phyloP scores from a whole-genome alignment of 768 basidiomycete species.

The Pleurotus cornucopiae region DNA sequence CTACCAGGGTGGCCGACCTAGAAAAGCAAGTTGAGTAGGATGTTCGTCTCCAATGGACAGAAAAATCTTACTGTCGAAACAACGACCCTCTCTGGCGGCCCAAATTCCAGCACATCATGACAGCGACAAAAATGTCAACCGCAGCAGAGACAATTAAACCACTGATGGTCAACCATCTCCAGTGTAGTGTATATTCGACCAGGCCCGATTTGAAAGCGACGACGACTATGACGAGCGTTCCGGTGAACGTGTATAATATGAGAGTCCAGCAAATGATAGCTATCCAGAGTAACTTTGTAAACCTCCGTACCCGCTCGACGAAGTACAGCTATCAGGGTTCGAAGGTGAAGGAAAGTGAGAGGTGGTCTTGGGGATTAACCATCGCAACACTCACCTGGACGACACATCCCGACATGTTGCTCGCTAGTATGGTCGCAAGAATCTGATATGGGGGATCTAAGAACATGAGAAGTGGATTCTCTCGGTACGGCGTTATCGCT shows the following conservation, averaged over 20 bases:
- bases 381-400: neutral
- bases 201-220: constrained; percentile 15
- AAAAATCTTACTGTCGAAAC: constrained; percentile 5
- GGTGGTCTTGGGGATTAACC: neutral
- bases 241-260: constrained; percentile 19
- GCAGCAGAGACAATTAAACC: constrained; percentile 23
- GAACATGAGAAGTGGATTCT: neutral
- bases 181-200: constrained; percentile 16
- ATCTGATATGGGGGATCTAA: neutral
- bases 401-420: neutral
- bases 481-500: constrained; percentile 22
- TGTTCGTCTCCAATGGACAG: no score
- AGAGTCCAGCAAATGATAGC: neutral
- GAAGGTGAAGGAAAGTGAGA: neutral
- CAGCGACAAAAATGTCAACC: constrained; percentile 27
- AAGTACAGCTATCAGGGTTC: neutral
- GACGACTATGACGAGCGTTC: constrained; percentile 22
- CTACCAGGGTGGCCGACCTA: neutral
- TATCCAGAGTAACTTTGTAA: neutral
- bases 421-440: neutral
- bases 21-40: neutral
- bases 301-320: neutral
- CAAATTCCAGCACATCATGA: constrained; percentile 27
- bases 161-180: constrained; percentile 27
- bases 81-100: constrained; percentile 16